phyloP scores from a whole-genome alignment of 2,329 filamentous ascomycete genomes.

The Macroventuria anomochaeta region DNA sequence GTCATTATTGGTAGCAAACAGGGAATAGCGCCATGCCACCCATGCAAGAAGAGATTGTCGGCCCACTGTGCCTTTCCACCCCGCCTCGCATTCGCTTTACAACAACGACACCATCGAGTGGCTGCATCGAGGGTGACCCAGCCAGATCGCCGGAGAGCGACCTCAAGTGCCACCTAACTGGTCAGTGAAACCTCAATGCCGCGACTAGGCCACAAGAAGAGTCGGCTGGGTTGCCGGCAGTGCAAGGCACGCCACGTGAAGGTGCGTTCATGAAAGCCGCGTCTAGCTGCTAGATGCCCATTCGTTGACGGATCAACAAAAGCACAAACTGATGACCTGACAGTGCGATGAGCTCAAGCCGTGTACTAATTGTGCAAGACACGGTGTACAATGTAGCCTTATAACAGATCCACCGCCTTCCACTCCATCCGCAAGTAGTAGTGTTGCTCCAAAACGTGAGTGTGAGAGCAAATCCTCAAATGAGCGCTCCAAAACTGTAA shows the following conservation, averaged over 20 bases:
- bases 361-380: conserved; percentile 47
- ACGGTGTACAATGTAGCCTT: conserved; percentile 47
- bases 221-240: conserved; percentile 42
- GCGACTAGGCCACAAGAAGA: conserved; percentile 48
- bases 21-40: conserved; percentile 28
- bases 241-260: conserved; percentile 50
- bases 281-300: conserved; percentile 1
- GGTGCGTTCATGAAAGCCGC: conserved; percentile 27
- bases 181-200: conserved; percentile 35
- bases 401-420: conserved; percentile 32
- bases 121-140: conserved; percentile 12
- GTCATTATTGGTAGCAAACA: conserved; percentile 15
- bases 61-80: conserved; percentile 20
- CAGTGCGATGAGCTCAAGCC: conserved; percentile 50
- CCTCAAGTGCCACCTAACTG: conserved; percentile 17
- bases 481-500: conserved; percentile 27
- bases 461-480: conserved; percentile 19
- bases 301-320: neutral
- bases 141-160: conserved; percentile 15
- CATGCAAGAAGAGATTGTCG: conserved; percentile 21
- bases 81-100: conserved; percentile 33
- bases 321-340: conserved; percentile 1
- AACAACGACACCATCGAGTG: conserved; percentile 17
- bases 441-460: conserved; percentile 19
- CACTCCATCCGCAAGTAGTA: conserved; percentile 20